These are phyloP conservation scores for Aspergillus phoenicis DNA, from an alignment of 2,329 filamentous ascomycete genomes.

Conservation along the genomic window DNA sequence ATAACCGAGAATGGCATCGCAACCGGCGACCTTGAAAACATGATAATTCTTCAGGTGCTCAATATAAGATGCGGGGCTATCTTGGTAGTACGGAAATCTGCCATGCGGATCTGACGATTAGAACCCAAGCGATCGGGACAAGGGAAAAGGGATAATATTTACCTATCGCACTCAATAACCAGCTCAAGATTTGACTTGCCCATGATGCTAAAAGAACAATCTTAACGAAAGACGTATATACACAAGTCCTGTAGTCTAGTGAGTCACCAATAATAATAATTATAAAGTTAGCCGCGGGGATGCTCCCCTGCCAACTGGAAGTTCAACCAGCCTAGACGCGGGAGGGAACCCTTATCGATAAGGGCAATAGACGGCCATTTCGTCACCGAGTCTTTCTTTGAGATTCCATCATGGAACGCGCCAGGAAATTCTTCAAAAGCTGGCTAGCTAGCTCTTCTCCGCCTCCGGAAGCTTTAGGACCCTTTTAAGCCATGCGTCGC, in stretches of 20 bases:
- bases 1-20: conserved; percentile 65
- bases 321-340: background rate
- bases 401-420: conserved; percentile 28
- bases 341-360: conserved; percentile 33
- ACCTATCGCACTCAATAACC: conserved; percentile 60
- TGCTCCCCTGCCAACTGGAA: background rate
- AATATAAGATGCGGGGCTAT: conserved; percentile 59
- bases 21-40: conserved; percentile 67
- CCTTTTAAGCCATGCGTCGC: conserved; percentile 2
- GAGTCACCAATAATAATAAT: background rate
- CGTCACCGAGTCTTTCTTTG: conserved; percentile 31
- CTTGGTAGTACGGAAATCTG: conserved; percentile 77
- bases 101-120: conserved; percentile 19
- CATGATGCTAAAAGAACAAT: conserved; percentile 26
- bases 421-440: conserved; percentile 21
- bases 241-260: background rate
- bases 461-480: background rate
- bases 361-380: conserved; percentile 27
- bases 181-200: conserved; percentile 56
- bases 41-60: conserved; percentile 59
- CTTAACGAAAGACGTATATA: background rate
- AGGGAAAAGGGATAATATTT: conserved; percentile 11
- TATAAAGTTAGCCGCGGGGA: background rate
- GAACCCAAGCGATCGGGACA: background rate
- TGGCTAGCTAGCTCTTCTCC: background rate